Evolutionary conservation across 2,329 filamentous ascomycete genomes (phyloP), one percentile per base, ranked within the genome.

Genomic region (Colletotrichum costaricense): DNA sequence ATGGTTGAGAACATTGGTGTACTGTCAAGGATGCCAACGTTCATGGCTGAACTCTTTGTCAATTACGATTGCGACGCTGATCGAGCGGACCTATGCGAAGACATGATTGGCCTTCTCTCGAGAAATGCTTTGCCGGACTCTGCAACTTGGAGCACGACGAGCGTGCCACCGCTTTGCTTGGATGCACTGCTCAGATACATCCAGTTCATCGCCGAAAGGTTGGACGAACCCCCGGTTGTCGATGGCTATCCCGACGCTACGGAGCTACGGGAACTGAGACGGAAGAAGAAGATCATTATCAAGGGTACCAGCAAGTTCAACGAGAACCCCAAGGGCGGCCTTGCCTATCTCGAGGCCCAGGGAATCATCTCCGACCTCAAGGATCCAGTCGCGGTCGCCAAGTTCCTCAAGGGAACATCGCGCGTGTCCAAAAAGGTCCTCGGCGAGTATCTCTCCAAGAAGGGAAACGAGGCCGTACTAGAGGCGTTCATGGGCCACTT

Each of bases 41-140:
- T 97, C 80, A 95, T 98, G 91, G 92, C 93, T 12, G 97, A 99
- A 82, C 88, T 99, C 8, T 99, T 98, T 80, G 92, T 98, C 83
- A 99, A 99, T 82, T 99, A 98, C 80, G 97, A 99, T 82, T 99
- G 96, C 79, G 95, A 98, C 79, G 92, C 95, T 65, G 94, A 99
- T 80, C 91, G 95, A 63, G 93, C 92, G 64, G 97, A 99, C 84
- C 85, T 99, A 5, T 99, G 97, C 79, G 94, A 98, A 84, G 97
- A 99, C 79, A 93, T 98, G 89, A 91, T 99, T 73, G 96, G 97
- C 0, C 88, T 99, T 42, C 86, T 99, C 19, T 96, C 97, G 24
- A 91, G 97, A 72, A 99, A 98, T 81, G 97, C 97, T 2, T 93
- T 99, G 76, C 97, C 97, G 0, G 97, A 99, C 81, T 98, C 97